Percentiles rank a stretch among this genome's conserved stretches.
phyloP scores from a whole-genome alignment of 352 stramenopile genomes.

The Thalassiosira sp. region DNA sequence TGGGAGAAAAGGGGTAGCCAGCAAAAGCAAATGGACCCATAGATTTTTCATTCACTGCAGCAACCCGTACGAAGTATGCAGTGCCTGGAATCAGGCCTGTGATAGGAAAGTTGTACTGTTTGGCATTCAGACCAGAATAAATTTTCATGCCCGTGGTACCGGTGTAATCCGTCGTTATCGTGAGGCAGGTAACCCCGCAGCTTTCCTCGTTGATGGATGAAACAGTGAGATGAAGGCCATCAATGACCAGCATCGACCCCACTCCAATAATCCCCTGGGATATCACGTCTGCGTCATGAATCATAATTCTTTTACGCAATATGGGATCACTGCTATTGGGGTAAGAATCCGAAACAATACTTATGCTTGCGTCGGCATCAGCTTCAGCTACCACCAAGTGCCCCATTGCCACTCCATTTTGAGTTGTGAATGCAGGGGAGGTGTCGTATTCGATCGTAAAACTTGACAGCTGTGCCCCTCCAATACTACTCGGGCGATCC shows the following conservation, averaged over 20 bases:
- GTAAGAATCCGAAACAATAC: slow-evolving; percentile 46
- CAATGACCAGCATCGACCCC: slow-evolving; percentile 53
- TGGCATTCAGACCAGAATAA: slow-evolving; percentile 35
- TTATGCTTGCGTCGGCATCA: slow-evolving; percentile 53
- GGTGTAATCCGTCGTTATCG: slow-evolving; percentile 54
- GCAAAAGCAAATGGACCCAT: slow-evolving; percentile 51
- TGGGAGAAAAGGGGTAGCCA: slow-evolving; percentile 46
- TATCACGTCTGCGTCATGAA: slow-evolving; percentile 43
- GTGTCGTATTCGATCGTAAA: slow-evolving; percentile 91
- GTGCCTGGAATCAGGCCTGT: slow-evolving; percentile 87
- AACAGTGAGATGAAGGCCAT: slow-evolving; percentile 46
- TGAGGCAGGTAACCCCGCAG: slow-evolving; percentile 55
- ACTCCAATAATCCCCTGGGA: slow-evolving; percentile 36
- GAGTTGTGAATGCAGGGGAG: slow-evolving; percentile 70
- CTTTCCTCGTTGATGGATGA: slow-evolving; percentile 47
- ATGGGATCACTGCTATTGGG: slow-evolving; percentile 55
- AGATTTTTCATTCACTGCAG: slow-evolving; percentile 74
- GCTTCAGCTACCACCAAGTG: slow-evolving; percentile 37
- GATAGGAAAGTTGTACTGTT: slow-evolving; percentile 75
- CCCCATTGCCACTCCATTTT: slow-evolving; percentile 40
- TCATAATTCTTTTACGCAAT: slow-evolving; percentile 51
- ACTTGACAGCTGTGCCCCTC: slow-evolving; percentile 59
- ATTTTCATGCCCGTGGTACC: slow-evolving; percentile 51
- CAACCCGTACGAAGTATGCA: slow-evolving; percentile 89
- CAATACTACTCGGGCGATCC: slow-evolving; percentile 70